Base-by-base conservation (phyloP, 306 rosid species). In the Casuarina glauca region DNA sequence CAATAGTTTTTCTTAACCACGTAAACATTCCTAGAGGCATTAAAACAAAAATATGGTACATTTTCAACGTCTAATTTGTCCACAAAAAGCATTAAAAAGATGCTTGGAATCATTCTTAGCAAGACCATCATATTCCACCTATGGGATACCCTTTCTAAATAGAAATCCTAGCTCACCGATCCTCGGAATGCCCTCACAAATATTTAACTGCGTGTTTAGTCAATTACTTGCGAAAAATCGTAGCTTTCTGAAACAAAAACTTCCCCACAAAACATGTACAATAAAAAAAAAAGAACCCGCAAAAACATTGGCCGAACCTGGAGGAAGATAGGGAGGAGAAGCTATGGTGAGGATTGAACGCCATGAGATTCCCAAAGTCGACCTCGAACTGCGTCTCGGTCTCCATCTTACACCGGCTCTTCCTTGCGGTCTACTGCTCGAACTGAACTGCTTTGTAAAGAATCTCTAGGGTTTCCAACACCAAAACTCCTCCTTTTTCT, bases 321-420 rank as follows among this genome's bases (percentile, higher is more conserved):
- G 88, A 84, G 26, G 89, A 84, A 41, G 84, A 80, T 1, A 62
- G 73, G 45, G 94, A 84, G 71, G 91, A 82, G 68, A 87, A 84
- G 10, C 55, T 43, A 60, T 86, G 85, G 69, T 88, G 85, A 76
- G 90, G 77, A 43, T 92, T 81, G 64, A 83, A 89, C 6, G 91
- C 95, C 92, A 81, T 74, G 53, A 94, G 95, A 70, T 88, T 82
- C 16, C 98, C 97, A 4, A 94, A 86, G 88, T 92, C 97, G 32
- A 94, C 67, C 74, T 88, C 89, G 26, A 76, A 74, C 17, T 76
- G 72, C 5, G 50, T 68, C 70, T 75, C 78, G 43, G 60, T 81
- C 74, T 90, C 91, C 71, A 81, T 77, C 32, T 26, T 26, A 26
- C 32, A 26, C 32, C 32, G 32, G 1, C 32, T 26, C 32, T 26